A percentile compares a stretch with the other conserved stretches of the same genome.
phyloP scores from a whole-genome alignment of 1,139 yeast species.

The Dujonia santamariae region DNA sequence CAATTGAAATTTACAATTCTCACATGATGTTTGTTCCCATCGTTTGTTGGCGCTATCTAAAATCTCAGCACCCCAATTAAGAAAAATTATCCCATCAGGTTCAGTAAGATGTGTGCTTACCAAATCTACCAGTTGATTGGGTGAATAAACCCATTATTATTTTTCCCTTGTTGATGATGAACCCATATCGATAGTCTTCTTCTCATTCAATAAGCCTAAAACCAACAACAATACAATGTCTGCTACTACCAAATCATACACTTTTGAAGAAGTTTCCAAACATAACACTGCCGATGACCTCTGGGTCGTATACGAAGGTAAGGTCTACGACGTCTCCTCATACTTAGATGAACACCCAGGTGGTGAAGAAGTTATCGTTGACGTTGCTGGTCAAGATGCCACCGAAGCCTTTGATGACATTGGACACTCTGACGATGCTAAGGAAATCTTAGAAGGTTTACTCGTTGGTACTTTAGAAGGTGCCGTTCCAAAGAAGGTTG shows the following conservation, averaged over 20 bases:
- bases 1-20: too few relatives aligned
- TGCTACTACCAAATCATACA: slow-evolving; percentile 22
- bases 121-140: slow-evolving; percentile 8
- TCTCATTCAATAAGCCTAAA: slow-evolving; percentile 3
- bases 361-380: slow-evolving; percentile 94
- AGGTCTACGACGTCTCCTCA: slow-evolving; percentile 80
- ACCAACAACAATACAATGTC: slow-evolving; percentile 11
- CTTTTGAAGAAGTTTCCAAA: slow-evolving; percentile 65
- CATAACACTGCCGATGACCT: slow-evolving; percentile 79
- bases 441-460: slow-evolving; percentile 65
- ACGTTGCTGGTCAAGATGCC: slow-evolving; percentile 90
- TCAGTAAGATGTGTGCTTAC: slow-evolving; percentile 7
- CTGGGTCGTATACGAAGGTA: slow-evolving; percentile 89
- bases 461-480: slow-evolving; percentile 63
- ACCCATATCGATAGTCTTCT: slow-evolving; percentile 6
- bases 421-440: slow-evolving; percentile 97
- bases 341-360: slow-evolving; percentile 95
- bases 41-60: too few relatives aligned
- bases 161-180: not conserved
- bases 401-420: slow-evolving; percentile 94
- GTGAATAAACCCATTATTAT: not conserved
- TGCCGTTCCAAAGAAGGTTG: slow-evolving; percentile 30
- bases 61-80: slow-evolving; percentile 1
- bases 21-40: too few relatives aligned
- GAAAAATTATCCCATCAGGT: not conserved